These are phyloP conservation scores for Suhomyces wounanorum DNA, from an alignment of 1,139 yeast species.

Conservation along the genomic window DNA sequence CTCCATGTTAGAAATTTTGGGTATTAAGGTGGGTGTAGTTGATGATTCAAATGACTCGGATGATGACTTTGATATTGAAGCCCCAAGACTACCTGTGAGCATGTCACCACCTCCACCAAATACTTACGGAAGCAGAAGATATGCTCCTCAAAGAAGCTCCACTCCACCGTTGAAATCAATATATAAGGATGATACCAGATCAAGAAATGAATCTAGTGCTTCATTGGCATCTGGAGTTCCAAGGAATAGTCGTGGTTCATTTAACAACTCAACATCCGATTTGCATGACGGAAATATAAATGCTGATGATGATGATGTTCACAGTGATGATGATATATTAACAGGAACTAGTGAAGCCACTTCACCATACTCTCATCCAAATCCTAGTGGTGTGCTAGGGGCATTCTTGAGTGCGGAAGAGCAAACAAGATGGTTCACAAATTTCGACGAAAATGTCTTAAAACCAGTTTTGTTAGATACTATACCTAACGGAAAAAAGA, in stretches of 20 bases:
- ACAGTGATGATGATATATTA: slow-evolving; percentile 46
- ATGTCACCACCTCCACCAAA: slow-evolving; percentile 20
- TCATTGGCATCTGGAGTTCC: slow-evolving; percentile 24
- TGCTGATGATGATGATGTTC: slow-evolving; percentile 38
- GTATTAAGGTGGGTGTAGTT: slow-evolving; percentile 87
- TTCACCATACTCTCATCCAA: slow-evolving; percentile 2
- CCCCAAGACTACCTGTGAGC: slow-evolving; percentile 49
- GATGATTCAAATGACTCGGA: slow-evolving; percentile 77
- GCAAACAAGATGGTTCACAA: slow-evolving; percentile 88
- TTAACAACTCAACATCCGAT: slow-evolving; percentile 10
- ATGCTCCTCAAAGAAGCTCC: slow-evolving; percentile 17
- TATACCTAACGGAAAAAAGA: slow-evolving; percentile 24
- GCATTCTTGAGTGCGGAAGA: slow-evolving; percentile 63
- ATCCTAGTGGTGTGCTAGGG: slow-evolving; percentile 37
- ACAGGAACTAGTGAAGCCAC: slow-evolving; percentile 14
- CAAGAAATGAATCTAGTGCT: slow-evolving; percentile 31
- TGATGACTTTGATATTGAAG: slow-evolving; percentile 94
- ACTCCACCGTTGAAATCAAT: slow-evolving; percentile 12
- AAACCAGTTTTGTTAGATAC: slow-evolving; percentile 90
- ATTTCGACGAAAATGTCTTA: slow-evolving; percentile 91
- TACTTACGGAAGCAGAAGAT: slow-evolving; percentile 39
- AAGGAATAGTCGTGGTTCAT: slow-evolving; percentile 5
- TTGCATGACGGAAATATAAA: slow-evolving; percentile 14
- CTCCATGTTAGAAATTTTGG: slow-evolving; percentile 92
- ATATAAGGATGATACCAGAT: slow-evolving; percentile 22